phyloP scores from a whole-genome alignment of 768 basidiomycete genomes.

The Hygrophoropsis aurantiaca region DNA sequence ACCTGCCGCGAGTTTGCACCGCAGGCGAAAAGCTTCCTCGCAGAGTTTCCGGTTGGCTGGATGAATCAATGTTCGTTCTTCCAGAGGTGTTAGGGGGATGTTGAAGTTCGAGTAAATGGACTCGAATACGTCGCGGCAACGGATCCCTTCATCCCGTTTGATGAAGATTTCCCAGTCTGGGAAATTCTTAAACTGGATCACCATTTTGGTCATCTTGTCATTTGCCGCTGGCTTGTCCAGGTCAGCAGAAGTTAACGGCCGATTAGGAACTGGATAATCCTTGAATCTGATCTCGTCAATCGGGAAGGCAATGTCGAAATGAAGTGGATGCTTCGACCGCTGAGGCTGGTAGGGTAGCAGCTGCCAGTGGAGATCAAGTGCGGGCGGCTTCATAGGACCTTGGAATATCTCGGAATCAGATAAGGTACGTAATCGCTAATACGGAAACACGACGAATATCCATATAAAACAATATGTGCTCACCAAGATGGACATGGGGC shows the following conservation, averaged over 20 bases:
- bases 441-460: slow-evolving; percentile 1
- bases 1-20: slow-evolving; percentile 44
- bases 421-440: slow-evolving; percentile 21
- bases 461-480: slow-evolving; percentile 3
- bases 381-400: slow-evolving; percentile 40
- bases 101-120: slow-evolving; percentile 53
- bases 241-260: slow-evolving; percentile 36
- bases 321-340: slow-evolving; percentile 35
- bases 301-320: slow-evolving; percentile 51
- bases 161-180: slow-evolving; percentile 44
- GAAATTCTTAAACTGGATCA: slow-evolving; percentile 40
- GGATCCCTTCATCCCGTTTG: slow-evolving; percentile 42
- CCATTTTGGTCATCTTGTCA: slow-evolving; percentile 46
- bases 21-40: slow-evolving; percentile 42
- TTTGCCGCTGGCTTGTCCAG: slow-evolving; percentile 44
- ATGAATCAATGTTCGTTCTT: slow-evolving; percentile 35
- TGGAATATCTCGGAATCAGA: slow-evolving; percentile 24
- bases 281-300: slow-evolving; percentile 33
- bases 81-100: slow-evolving; percentile 43
- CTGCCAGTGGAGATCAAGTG: slow-evolving; percentile 48
- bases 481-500: slow-evolving; percentile 24
- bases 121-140: slow-evolving; percentile 58
- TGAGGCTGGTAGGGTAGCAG: slow-evolving; percentile 40
- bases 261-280: slow-evolving; percentile 17
- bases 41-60: slow-evolving; percentile 29